These are phyloP conservation scores for Suillus sp. DNA, from an alignment of 768 basidiomycete genomes.

Conservation along the genomic window DNA sequence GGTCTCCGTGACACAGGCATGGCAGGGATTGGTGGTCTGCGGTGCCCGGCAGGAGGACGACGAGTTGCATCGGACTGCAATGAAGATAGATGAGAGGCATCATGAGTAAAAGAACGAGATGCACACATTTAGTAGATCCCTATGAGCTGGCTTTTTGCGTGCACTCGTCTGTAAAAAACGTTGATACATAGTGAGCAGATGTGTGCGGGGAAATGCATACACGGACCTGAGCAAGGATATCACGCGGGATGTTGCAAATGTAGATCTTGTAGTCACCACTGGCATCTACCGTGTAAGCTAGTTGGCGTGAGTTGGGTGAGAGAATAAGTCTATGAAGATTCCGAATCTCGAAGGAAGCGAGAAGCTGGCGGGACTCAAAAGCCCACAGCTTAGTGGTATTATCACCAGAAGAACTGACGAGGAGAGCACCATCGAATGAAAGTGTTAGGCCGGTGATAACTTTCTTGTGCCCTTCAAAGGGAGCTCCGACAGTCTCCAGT, in stretches of 20 bases:
- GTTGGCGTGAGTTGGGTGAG: too few species aligned
- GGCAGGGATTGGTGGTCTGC: neutral
- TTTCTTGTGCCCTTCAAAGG: neutral
- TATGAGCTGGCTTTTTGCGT: neutral
- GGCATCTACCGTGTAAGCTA: too few species aligned
- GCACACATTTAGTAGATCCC: neutral
- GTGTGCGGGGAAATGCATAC: neutral
- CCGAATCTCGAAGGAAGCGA: neutral
- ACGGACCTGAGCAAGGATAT: neutral
- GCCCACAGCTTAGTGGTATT: neutral
- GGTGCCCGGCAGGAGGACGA: neutral
- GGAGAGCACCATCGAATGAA: neutral
- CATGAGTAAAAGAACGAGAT: neutral
- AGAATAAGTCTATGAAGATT: conserved; percentile 7
- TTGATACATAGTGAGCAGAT: neutral
- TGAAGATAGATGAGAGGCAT: neutral
- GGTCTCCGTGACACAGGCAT: neutral
- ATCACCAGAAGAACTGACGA: neutral
- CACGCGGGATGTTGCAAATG: neutral
- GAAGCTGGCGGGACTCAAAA: neutral
- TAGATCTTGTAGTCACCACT: neutral
- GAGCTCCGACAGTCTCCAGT: neutral
- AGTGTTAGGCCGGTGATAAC: neutral
- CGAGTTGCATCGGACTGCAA: neutral
- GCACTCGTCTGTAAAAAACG: neutral